These are phyloP conservation scores for Daphne laureola DNA, from an alignment of 441 rosid genomes.

Conservation along the genomic window DNA sequence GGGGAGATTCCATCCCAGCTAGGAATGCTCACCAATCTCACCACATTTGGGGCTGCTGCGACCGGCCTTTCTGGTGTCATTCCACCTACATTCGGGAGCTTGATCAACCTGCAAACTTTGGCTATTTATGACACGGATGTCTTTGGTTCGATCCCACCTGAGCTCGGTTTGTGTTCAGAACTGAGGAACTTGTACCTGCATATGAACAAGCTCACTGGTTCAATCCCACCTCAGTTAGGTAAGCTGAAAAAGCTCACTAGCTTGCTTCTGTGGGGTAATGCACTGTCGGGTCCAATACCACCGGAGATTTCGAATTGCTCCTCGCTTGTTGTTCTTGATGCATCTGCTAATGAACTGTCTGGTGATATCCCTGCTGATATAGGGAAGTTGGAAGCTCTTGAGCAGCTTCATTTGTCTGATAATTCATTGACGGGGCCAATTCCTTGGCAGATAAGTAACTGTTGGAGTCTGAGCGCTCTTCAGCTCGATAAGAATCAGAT, in stretches of 20 bases:
- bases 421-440: conserved; percentile 57
- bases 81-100: conserved; percentile 72
- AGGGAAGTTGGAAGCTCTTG: conserved; percentile 65
- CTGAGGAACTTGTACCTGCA: conserved; percentile 81
- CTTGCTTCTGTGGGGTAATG: conserved; percentile 88
- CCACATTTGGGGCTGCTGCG: conserved; percentile 85
- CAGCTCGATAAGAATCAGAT: conserved; percentile 88
- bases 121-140: conserved; percentile 83
- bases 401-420: conserved; percentile 94
- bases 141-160: conserved; percentile 67
- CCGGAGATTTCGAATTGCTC: conserved; percentile 82
- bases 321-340: conserved; percentile 88
- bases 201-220: conserved; percentile 85
- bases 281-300: conserved; percentile 67
- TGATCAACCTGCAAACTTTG: conserved; percentile 78
- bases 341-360: conserved; percentile 68
- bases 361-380: conserved; percentile 76
- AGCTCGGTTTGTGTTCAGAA: conserved; percentile 69
- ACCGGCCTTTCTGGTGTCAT: conserved; percentile 74
- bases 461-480: conserved; percentile 72
- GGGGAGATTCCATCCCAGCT: conserved; percentile 74
- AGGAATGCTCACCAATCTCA: conserved; percentile 66
- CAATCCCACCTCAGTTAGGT: conserved; percentile 70
- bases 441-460: conserved; percentile 81
- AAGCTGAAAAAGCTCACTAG: conserved; percentile 83